Base-by-base conservation (phyloP, 75 land plant species). In the Cryptomeria japonica region DNA sequence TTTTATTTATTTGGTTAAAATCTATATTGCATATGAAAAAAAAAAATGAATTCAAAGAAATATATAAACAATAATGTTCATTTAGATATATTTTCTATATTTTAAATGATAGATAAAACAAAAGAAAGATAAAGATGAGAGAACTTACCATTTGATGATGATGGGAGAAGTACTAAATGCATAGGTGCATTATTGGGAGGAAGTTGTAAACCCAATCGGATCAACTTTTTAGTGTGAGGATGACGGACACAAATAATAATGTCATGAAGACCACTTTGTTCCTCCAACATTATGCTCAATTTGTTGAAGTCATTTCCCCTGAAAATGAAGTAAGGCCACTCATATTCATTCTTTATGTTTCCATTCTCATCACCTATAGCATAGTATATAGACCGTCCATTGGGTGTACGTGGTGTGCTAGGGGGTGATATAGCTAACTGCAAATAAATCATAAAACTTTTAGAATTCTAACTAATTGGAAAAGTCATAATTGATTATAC, bases 301-400 rank as follows among this genome's bases (percentile, higher is more conserved):
- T 93, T 94, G 0, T 86, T 72, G 1, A 98, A 90, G 34, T 88
- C 87, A 76, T 91, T 93, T 22, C 97, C 99, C 49, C 89, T 89
- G 85, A 96, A 96, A 0, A 56, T 75, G 41, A 96, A 88, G 2
- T 85, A 84, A 41, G 86, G 83, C 80, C 86, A 93, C 77, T 92
- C 93, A 38, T 53, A 42, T 0, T 70, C 89, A 61, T 94, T 95
- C 4, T 89, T 92, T 7, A 91, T 91, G 39, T 94, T 90, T 0
- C 95, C 96, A 80, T 90, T 42, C 4, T 96, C 95, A 85, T 94
- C 90, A 1, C 94, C 95, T 12, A 98, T 86, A 13, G 90, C 84
- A 82, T 93, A 98, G 84, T 92, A 92, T 34, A 98, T 94, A 2
- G 76, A 80, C 84, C 99, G 90, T 0, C 96, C 96, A 38, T 95